These are phyloP conservation scores for Clarireedia sp. DNA, from an alignment of 2,329 filamentous ascomycete genomes.

Conservation along the genomic window DNA sequence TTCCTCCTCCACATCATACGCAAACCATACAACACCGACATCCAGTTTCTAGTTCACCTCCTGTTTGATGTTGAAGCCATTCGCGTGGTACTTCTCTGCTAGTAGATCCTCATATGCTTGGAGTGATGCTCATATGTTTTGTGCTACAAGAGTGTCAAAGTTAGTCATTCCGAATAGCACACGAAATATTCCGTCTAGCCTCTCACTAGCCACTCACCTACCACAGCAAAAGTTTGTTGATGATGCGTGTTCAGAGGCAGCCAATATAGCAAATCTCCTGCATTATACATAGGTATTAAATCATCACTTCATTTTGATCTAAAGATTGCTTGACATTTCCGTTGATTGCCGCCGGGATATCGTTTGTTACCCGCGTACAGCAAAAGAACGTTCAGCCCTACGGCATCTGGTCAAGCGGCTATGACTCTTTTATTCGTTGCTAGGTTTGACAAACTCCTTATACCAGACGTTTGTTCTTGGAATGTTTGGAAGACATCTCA, in stretches of 20 bases:
- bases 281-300: too few relatives aligned
- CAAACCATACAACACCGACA: too few relatives aligned
- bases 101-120: too few relatives aligned
- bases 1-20: too few relatives aligned
- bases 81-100: too few relatives aligned
- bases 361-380: too few relatives aligned
- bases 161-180: background rate
- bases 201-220: background rate
- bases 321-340: background rate
- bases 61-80: too few relatives aligned
- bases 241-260: background rate
- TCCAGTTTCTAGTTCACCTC: too few relatives aligned
- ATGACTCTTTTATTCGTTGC: background rate
- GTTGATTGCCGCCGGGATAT: background rate
- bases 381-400: too few relatives aligned
- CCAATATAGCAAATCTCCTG: background rate
- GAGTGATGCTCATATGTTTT: background rate
- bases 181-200: too few relatives aligned
- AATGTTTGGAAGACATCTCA: background rate
- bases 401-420: background rate
- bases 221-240: background rate
- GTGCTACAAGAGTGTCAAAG: background rate
- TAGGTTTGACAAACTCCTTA: background rate
- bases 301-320: too few relatives aligned
- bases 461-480: background rate